A percentile compares a stretch with the other conserved stretches of the same genome.
Evolutionary conservation across 139 green algal genomes (phyloP).

Genomic region (Haematococcus lacustris): DNA sequence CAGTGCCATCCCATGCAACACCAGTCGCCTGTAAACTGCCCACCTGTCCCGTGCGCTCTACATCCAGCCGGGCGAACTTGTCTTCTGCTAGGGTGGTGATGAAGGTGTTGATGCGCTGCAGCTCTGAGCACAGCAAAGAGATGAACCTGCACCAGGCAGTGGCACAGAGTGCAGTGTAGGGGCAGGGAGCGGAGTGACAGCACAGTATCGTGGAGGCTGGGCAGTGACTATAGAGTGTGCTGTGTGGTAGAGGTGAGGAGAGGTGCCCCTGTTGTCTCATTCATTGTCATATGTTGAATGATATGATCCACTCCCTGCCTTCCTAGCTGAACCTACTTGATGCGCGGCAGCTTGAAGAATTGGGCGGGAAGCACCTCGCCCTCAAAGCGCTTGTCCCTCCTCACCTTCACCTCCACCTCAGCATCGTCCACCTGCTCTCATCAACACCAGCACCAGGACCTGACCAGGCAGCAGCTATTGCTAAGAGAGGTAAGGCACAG

Average conservation of each 20-base stretch:
- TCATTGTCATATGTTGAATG: no score
- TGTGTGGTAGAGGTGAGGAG: no score
- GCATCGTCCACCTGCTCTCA: slow-evolving; percentile 31
- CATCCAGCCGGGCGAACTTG: slow-evolving; percentile 27
- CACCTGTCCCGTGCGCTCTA: slow-evolving; percentile 11
- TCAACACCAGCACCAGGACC: no score
- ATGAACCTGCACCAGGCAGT: slow-evolving; percentile 28
- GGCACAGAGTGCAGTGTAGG: not conserved
- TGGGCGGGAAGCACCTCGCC: slow-evolving; percentile 5
- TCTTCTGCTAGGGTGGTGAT: slow-evolving; percentile 17
- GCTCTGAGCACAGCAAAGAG: slow-evolving; percentile 30
- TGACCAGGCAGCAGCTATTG: no score
- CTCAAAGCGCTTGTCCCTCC: slow-evolving; percentile 17
- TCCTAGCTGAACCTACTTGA: no score
- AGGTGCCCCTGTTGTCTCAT: no score
- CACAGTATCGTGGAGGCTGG: no score
- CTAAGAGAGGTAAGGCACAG: not conserved
- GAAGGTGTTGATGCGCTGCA: slow-evolving; percentile 32
- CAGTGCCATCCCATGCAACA: no score
- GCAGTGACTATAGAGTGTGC: no score
- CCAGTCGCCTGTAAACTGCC: no score
- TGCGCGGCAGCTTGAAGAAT: slow-evolving; percentile 8
- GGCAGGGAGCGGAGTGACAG: no score
- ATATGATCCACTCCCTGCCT: no score
- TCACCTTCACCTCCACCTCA: slow-evolving; percentile 25